Evolutionary conservation across 306 rosid species (phyloP).

Genomic region (Lathyrus oleraceus): DNA sequence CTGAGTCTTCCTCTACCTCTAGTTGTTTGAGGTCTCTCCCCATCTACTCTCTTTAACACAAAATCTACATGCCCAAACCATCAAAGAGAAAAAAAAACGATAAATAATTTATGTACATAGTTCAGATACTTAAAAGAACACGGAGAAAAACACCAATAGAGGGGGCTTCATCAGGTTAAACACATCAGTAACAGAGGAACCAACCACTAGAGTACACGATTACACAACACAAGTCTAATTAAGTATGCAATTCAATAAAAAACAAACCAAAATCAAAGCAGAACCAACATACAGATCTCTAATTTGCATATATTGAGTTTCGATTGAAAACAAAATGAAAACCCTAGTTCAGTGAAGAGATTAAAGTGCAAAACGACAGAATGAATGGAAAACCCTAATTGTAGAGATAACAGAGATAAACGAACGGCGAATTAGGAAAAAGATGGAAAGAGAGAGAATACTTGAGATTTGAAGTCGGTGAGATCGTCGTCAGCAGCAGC

Average conservation of each 20-base stretch:
- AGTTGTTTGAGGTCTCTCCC: no score
- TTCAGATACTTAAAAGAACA: background rate
- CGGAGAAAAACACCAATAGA: background rate
- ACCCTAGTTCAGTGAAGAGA: background rate
- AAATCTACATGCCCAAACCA: no score
- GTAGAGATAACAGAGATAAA: background rate
- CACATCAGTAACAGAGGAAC: background rate
- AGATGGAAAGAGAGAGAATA: constrained; percentile 19
- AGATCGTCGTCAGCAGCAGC: constrained; percentile 57
- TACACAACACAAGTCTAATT: no score
- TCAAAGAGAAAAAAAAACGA: background rate
- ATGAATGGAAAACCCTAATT: constrained; percentile 36
- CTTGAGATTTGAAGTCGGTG: constrained; percentile 77
- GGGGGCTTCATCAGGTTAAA: background rate
- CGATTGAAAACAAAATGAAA: background rate
- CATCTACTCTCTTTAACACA: no score
- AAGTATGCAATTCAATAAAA: background rate
- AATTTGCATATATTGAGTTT: background rate
- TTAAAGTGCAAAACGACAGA: background rate
- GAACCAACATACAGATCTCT: background rate
- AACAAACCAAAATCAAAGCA: background rate
- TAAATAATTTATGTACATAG: background rate
- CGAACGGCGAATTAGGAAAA: background rate
- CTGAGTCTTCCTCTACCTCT: no score
- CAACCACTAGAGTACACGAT: background rate